Conservation (phyloP, 1,284 basidiomycete species). For the Malassezia japonica region DNA sequence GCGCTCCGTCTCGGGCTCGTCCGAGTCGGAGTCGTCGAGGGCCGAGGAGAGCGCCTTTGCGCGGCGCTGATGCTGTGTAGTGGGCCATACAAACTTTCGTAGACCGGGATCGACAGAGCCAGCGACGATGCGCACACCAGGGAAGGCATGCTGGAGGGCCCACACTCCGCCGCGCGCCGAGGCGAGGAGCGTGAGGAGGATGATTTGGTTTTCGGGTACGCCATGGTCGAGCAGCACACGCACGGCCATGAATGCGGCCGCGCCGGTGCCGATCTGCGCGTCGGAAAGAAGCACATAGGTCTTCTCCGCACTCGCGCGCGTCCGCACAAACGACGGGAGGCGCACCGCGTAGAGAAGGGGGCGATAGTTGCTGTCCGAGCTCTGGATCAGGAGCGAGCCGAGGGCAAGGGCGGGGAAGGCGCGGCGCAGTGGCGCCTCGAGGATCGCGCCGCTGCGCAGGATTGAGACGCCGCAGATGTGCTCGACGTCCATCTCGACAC, state of each 20-base stretch:
- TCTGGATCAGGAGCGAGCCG: conserved; percentile 79
- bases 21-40: conserved; percentile 8
- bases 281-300: conserved; percentile 84
- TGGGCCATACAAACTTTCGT: conserved; percentile 21
- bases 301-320: conserved; percentile 51
- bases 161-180: conserved; percentile 68
- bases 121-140: conserved; percentile 49
- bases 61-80: not conserved
- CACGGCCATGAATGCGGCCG: conserved; percentile 90
- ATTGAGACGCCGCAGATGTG: conserved; percentile 11
- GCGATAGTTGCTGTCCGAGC: conserved; percentile 72
- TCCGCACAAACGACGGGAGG: conserved; percentile 56
- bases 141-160: conserved; percentile 71
- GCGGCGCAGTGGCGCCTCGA: conserved; percentile 63
- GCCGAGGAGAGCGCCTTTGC: not conserved
- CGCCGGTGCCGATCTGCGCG: conserved; percentile 89
- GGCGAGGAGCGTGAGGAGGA: conserved; percentile 67
- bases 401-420: conserved; percentile 78
- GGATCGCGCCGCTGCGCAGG: conserved; percentile 8
- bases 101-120: conserved; percentile 41
- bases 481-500: conserved; percentile 59
- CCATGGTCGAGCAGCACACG: conserved; percentile 91
- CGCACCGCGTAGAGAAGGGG: conserved; percentile 73
- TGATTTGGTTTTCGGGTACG: conserved; percentile 62
- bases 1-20: conserved; percentile 19